phyloP scores from a whole-genome alignment of 495 filamentous ascomycete genomes.

The Aspergillus avenaceus region DNA sequence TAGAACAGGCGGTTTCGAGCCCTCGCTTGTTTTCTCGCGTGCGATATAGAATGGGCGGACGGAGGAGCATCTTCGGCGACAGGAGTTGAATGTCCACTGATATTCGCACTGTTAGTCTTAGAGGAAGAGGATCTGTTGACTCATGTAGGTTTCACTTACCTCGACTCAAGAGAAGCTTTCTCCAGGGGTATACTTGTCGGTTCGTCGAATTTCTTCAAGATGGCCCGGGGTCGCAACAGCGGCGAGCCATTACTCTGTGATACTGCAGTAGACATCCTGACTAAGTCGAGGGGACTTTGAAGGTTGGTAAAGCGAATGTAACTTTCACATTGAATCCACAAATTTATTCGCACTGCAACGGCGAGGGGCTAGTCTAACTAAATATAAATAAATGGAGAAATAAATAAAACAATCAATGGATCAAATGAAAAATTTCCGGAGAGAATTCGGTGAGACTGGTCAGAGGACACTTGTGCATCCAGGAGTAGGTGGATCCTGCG shows the following conservation, averaged over 20 bases:
- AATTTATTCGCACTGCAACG: background rate
- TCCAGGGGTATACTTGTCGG: constrained; percentile 19
- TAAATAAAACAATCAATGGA: too few relatives aligned
- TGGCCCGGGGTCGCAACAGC: constrained; percentile 29
- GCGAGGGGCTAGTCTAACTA: background rate
- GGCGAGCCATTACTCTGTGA: constrained; percentile 23
- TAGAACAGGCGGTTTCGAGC: constrained; percentile 87
- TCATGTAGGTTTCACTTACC: constrained; percentile 14
- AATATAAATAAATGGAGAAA: too few relatives aligned
- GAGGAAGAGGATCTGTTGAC: background rate
- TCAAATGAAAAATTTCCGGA: too few relatives aligned
- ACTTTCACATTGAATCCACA: constrained; percentile 21
- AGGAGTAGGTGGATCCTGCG: background rate
- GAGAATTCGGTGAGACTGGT: background rate
- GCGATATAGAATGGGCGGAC: constrained; percentile 78
- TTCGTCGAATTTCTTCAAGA: constrained; percentile 24
- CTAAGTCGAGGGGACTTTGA: constrained; percentile 8
- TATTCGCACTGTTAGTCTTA: constrained; percentile 1
- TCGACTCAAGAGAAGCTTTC: constrained; percentile 24
- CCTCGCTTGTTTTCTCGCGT: constrained; percentile 77
- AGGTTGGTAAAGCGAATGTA: constrained; percentile 5
- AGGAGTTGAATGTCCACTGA: constrained; percentile 84
- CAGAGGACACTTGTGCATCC: background rate
- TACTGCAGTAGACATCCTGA: constrained; percentile 35
- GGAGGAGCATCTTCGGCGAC: constrained; percentile 87